Conservation (phyloP, 2,329 filamentous ascomycete species). For the Sporothrix pseudoabietina region DNA sequence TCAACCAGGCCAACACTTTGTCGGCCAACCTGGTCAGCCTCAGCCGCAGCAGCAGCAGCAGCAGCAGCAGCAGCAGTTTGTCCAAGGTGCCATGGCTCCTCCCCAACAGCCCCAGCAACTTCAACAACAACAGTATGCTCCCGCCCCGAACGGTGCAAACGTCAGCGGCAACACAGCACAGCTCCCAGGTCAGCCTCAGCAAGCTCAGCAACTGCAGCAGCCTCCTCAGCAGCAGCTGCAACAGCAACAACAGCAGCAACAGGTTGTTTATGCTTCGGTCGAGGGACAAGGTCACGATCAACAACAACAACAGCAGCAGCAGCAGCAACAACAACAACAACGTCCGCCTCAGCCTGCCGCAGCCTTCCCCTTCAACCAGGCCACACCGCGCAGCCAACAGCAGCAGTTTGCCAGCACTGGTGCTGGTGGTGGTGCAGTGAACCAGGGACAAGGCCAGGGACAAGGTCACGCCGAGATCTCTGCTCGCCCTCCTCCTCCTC, state of each 20-base stretch:
- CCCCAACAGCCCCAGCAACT: constrained; percentile 16
- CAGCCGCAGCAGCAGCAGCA: neutral
- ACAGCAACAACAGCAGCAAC: constrained; percentile 35
- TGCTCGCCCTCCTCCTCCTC: neutral
- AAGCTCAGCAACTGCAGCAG: constrained; percentile 35
- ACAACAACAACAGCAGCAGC: constrained; percentile 35
- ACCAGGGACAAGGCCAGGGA: neutral
- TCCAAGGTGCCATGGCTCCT: neutral
- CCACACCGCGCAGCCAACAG: constrained; percentile 10
- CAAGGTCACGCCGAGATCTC: neutral
- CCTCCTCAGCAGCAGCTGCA: neutral
- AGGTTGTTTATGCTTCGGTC: neutral
- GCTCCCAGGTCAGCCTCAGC: constrained; percentile 29
- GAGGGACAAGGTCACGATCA: constrained; percentile 28
- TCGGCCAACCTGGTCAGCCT: neutral
- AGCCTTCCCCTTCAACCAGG: neutral
- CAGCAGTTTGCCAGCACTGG: neutral
- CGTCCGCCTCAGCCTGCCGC: neutral
- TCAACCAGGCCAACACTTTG: neutral
- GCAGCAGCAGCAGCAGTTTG: constrained; percentile 20
- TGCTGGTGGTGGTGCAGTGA: neutral
- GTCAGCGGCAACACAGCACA: constrained; percentile 36
- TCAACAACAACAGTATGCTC: constrained; percentile 21
- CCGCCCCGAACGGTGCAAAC: neutral
- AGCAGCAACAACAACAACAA: constrained; percentile 35